These are phyloP conservation scores for Sporothrix phasma DNA, from an alignment of 2,329 filamentous ascomycete genomes.

Conservation along the genomic window DNA sequence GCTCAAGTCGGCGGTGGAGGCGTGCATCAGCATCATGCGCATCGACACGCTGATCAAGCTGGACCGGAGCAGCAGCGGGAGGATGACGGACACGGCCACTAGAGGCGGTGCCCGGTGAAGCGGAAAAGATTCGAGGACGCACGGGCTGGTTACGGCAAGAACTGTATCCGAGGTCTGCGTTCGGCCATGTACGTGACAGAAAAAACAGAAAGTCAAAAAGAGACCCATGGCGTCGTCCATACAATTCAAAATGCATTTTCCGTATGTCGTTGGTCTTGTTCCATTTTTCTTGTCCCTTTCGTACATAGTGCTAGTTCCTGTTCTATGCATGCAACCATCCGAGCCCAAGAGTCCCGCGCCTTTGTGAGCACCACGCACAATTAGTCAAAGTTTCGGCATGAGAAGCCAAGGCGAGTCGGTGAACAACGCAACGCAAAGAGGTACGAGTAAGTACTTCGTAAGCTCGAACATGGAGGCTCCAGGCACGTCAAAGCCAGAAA, in stretches of 20 bases:
- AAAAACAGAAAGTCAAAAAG: background rate
- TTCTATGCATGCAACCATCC: background rate
- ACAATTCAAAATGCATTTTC: slow-evolving; percentile 3
- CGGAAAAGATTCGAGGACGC: too few species aligned
- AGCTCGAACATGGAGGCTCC: too few species aligned
- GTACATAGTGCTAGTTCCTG: too few species aligned
- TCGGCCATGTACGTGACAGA: slow-evolving; percentile 6
- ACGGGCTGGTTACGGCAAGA: background rate
- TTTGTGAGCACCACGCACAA: background rate
- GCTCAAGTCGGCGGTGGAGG: slow-evolving; percentile 96
- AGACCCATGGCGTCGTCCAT: background rate
- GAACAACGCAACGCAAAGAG: background rate
- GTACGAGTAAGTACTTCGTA: too few species aligned
- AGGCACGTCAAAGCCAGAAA: background rate
- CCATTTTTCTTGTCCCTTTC: background rate
- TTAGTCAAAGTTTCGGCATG: background rate
- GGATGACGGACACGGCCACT: slow-evolving; percentile 84
- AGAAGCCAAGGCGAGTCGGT: slow-evolving; percentile 2
- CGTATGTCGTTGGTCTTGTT: background rate
- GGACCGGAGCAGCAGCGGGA: slow-evolving; percentile 70
- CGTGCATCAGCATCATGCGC: slow-evolving; percentile 97
- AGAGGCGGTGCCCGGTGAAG: slow-evolving; percentile 21
- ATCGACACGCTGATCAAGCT: slow-evolving; percentile 98
- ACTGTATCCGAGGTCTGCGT: background rate
- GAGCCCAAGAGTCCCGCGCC: background rate